Percentiles rank a stretch among this genome's conserved stretches.
These are phyloP conservation scores for Arthrobotrys entomopaga DNA, from an alignment of 2,329 filamentous ascomycete species.

Conservation along the genomic window DNA sequence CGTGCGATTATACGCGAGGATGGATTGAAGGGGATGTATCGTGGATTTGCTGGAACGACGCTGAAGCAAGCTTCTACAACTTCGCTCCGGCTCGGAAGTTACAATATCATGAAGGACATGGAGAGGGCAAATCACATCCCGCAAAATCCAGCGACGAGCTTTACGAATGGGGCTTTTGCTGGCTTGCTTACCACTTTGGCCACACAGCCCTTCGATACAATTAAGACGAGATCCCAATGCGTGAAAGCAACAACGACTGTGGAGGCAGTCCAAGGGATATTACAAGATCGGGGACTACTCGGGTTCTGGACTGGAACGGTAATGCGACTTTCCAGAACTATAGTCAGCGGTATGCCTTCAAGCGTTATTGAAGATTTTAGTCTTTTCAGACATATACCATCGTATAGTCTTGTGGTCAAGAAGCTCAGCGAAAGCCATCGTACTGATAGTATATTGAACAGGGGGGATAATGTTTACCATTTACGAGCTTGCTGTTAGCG, in stretches of 20 bases:
- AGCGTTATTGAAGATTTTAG: constrained; percentile 57
- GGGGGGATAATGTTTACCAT: constrained; percentile 37
- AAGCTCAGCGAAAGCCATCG: too few species aligned
- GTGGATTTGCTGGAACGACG: constrained; percentile 64
- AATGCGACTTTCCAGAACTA: constrained; percentile 73
- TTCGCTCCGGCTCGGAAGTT: constrained; percentile 66
- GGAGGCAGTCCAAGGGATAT: constrained; percentile 69
- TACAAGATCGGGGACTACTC: constrained; percentile 69
- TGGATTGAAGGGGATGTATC: constrained; percentile 64
- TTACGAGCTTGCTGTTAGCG: constrained; percentile 37
- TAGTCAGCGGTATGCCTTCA: constrained; percentile 69
- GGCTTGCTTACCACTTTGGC: constrained; percentile 71
- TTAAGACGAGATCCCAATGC: constrained; percentile 73
- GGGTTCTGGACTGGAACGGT: constrained; percentile 75
- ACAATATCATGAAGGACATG: constrained; percentile 65
- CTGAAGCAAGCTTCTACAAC: constrained; percentile 66
- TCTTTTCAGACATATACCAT: neutral
- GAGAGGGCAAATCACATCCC: constrained; percentile 60
- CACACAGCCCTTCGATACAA: constrained; percentile 72
- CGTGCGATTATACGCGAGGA: constrained; percentile 62
- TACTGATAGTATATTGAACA: neutral
- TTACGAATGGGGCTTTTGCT: constrained; percentile 71
- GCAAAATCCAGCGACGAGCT: constrained; percentile 68
- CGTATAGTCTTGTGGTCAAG: too few species aligned
- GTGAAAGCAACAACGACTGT: constrained; percentile 69